Percentiles rank a stretch among this genome's conserved stretches.
Conservation (phyloP, 257 asterid species). For the Nicotiana otophora region DNA sequence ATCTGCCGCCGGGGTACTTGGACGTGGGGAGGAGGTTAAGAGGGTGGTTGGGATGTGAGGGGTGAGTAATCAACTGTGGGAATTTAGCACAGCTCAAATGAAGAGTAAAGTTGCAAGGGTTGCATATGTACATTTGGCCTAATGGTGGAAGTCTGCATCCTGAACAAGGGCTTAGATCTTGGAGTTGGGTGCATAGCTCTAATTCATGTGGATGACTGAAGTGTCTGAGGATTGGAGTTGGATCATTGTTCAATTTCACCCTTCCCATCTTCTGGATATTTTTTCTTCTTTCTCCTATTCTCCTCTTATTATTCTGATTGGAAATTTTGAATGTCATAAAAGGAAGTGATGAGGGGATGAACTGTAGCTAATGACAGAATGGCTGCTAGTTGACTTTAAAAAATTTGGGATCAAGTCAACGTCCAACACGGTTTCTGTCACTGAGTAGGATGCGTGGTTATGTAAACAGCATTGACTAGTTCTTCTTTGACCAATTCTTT, state of each 20-base stretch:
- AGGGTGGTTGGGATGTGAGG: slow-evolving; percentile 47
- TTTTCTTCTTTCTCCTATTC: not conserved
- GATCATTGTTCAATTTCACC: slow-evolving; percentile 14
- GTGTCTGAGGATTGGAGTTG: slow-evolving; percentile 25
- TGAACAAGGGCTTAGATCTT: slow-evolving; percentile 35
- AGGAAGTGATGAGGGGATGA: not conserved
- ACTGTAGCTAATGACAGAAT: not conserved
- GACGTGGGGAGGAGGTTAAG: slow-evolving; percentile 39
- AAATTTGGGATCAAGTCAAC: not conserved
- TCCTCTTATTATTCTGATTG: not conserved
- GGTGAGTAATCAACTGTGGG: slow-evolving; percentile 51
- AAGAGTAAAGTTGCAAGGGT: slow-evolving; percentile 50
- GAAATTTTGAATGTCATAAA: not conserved
- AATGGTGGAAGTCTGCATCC: slow-evolving; percentile 44
- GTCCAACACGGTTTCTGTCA: not conserved
- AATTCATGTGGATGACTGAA: slow-evolving; percentile 50
- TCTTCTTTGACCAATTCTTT: not conserved
- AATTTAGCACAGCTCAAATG: slow-evolving; percentile 42
- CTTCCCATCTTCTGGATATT: slow-evolving; percentile 31
- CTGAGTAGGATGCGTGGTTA: not conserved
- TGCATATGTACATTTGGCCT: slow-evolving; percentile 46
- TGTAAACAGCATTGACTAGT: not conserved
- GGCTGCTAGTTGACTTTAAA: slow-evolving; percentile 7
- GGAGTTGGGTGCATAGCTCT: slow-evolving; percentile 14
- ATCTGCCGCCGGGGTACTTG: slow-evolving; percentile 38